Evolutionary conservation across 495 filamentous ascomycete genomes (phyloP).

Genomic region (Staphylotrichum longicolle): DNA sequence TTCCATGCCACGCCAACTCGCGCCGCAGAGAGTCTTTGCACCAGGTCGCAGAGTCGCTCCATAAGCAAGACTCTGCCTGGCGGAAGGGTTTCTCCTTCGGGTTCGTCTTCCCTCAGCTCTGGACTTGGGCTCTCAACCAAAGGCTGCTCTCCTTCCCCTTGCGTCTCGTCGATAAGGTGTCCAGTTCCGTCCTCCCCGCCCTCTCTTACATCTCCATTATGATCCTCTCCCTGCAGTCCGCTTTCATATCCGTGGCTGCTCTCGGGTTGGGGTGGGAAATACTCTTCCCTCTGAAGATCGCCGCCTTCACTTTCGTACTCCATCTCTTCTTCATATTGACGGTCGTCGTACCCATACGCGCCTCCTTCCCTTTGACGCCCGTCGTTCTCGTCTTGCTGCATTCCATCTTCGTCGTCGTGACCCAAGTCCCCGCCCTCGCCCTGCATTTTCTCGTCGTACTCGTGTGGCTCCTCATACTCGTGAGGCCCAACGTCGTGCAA

Average conservation of each 20-base stretch:
- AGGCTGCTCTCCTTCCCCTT: background rate
- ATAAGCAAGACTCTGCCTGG: constrained; percentile 43
- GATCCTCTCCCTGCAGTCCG: background rate
- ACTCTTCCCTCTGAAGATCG: background rate
- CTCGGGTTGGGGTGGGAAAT: background rate
- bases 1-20: constrained; percentile 26
- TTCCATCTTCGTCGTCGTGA: no score
- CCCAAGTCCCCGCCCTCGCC: no score
- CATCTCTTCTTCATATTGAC: no score
- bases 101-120: background rate
- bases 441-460: no score
- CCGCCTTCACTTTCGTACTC: background rate
- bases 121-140: no score
- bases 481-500: background rate
- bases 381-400: no score
- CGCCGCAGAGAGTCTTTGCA: constrained; percentile 34
- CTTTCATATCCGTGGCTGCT: background rate
- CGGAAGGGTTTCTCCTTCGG: constrained; percentile 32
- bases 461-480: background rate
- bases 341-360: no score
- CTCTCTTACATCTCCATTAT: background rate
- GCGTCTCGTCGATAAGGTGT: no score
- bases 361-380: no score
- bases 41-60: constrained; percentile 50
- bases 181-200: background rate